Conservation (phyloP, 2,329 filamentous ascomycete species). For the Zymoseptoria tritici region DNA sequence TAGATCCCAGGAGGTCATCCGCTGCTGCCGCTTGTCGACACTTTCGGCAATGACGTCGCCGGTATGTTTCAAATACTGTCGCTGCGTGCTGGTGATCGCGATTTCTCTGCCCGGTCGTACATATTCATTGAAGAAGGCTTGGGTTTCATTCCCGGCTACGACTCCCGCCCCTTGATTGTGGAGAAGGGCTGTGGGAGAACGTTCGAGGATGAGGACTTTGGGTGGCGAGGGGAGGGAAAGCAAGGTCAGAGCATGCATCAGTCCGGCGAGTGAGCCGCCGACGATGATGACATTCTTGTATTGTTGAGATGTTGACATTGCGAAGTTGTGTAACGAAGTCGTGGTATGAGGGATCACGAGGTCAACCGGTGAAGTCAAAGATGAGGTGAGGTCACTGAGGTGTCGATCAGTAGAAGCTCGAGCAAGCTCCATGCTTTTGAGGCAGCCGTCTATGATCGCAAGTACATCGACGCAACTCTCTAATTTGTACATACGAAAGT, state of each 20-base stretch:
- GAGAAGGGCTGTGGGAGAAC: slow-evolving; percentile 35
- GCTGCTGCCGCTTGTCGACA: slow-evolving; percentile 31
- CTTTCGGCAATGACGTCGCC: slow-evolving; percentile 24
- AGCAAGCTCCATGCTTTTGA: background rate
- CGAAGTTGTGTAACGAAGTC: background rate
- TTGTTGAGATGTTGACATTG: background rate
- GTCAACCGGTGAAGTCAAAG: background rate
- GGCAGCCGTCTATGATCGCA: background rate
- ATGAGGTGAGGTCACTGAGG: background rate
- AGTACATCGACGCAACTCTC: background rate
- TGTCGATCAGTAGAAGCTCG: background rate
- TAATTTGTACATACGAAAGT: background rate
- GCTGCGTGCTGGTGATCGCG: slow-evolving; percentile 20
- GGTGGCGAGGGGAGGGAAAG: slow-evolving; percentile 19
- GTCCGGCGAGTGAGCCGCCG: slow-evolving; percentile 25
- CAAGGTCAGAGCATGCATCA: slow-evolving; percentile 23
- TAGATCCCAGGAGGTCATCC: slow-evolving; percentile 45
- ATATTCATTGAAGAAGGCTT: slow-evolving; percentile 37
- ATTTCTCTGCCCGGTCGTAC: slow-evolving; percentile 32
- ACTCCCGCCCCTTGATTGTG: slow-evolving; percentile 45
- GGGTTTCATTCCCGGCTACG: slow-evolving; percentile 39
- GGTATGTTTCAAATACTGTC: slow-evolving; percentile 25
- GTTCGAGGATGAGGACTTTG: slow-evolving; percentile 33
- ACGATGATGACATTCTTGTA: slow-evolving; percentile 23
- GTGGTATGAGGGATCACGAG: background rate